These are phyloP conservation scores for Apostasia shenzhenica DNA, from an alignment of 106 monocot species.

Conservation along the genomic window DNA sequence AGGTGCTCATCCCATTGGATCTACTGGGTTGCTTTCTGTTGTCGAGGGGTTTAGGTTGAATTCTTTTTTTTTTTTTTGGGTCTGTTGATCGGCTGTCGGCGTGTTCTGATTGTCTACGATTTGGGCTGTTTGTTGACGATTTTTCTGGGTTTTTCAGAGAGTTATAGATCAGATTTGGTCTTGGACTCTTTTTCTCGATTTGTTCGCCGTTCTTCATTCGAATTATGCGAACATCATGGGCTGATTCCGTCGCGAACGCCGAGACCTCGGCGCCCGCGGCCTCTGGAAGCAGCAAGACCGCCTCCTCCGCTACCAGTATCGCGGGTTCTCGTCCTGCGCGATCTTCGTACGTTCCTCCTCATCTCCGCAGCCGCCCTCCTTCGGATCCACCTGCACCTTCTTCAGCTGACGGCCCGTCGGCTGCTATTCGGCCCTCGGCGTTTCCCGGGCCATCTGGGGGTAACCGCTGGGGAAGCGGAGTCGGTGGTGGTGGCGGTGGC, in stretches of 20 bases:
- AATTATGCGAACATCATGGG: conserved; percentile 45
- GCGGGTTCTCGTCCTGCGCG: conserved; percentile 7
- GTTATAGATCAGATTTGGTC: too few relatives aligned
- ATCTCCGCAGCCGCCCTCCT: conserved; percentile 26
- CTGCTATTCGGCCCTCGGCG: background rate
- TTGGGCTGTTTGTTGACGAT: too few relatives aligned
- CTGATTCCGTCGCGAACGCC: conserved; percentile 38
- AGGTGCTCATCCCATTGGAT: background rate
- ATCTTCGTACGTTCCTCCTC: conserved; percentile 39
- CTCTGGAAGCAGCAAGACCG: background rate
- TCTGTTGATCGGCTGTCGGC: too few relatives aligned
- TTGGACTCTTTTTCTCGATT: conserved; percentile 4
- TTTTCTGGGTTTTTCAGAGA: background rate
- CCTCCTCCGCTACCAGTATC: conserved; percentile 4
- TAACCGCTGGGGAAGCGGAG: conserved; percentile 23
- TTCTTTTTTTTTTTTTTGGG: background rate
- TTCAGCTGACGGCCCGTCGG: background rate
- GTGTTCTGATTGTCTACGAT: too few relatives aligned
- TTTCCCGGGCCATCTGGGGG: conserved; percentile 16
- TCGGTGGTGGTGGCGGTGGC: conserved; percentile 8
- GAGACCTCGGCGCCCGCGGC: conserved; percentile 21
- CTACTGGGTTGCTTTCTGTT: background rate
- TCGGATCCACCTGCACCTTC: conserved; percentile 8
- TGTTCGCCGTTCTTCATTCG: background rate
- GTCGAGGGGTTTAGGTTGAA: background rate